Percentiles rank a stretch among this genome's conserved stretches.
These are phyloP conservation scores for Phytophthora rubi DNA, from an alignment of 352 stramenopile genomes.

Conservation along the genomic window DNA sequence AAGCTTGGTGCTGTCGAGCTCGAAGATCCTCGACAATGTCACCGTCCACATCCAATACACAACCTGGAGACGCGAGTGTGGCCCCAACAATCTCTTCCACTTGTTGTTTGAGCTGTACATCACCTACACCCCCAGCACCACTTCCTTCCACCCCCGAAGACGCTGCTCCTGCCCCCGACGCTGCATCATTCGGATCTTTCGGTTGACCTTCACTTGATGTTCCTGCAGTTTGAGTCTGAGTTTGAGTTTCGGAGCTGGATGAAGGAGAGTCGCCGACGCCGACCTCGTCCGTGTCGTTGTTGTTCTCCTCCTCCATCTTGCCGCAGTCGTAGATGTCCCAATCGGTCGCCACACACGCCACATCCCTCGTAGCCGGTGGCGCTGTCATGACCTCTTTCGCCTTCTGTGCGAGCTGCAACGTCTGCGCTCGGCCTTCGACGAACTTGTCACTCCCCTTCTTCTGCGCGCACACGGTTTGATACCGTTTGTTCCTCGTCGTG, in stretches of 20 bases:
- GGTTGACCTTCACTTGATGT: constrained; percentile 21
- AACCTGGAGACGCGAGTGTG: constrained; percentile 77
- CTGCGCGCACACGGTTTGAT: constrained; percentile 61
- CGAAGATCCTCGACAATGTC: constrained; percentile 80
- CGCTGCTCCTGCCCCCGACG: constrained; percentile 11
- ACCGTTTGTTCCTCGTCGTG: constrained; percentile 65
- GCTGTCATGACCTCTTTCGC: constrained; percentile 86
- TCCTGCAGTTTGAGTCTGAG: constrained; percentile 15
- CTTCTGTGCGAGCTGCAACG: constrained; percentile 78
- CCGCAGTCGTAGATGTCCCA: constrained; percentile 89
- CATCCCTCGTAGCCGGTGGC: constrained; percentile 76
- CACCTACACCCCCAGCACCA: constrained; percentile 41
- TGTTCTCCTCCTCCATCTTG: constrained; percentile 36
- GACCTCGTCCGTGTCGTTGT: constrained; percentile 37
- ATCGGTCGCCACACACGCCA: constrained; percentile 72
- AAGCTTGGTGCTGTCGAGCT: constrained; percentile 51
- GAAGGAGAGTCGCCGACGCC: constrained; percentile 2
- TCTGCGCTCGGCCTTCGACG: constrained; percentile 68
- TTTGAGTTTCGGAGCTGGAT: constrained; percentile 1
- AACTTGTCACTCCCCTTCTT: constrained; percentile 88
- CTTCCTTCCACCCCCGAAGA: constrained; percentile 18
- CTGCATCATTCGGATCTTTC: constrained; percentile 19
- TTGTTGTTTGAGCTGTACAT: constrained; percentile 71
- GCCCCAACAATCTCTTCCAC: constrained; percentile 83
- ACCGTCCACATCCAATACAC: constrained; percentile 78